These are phyloP conservation scores for Chimonanthus praecox DNA, from an alignment of 164 flowering plant genomes.

Conservation along the genomic window DNA sequence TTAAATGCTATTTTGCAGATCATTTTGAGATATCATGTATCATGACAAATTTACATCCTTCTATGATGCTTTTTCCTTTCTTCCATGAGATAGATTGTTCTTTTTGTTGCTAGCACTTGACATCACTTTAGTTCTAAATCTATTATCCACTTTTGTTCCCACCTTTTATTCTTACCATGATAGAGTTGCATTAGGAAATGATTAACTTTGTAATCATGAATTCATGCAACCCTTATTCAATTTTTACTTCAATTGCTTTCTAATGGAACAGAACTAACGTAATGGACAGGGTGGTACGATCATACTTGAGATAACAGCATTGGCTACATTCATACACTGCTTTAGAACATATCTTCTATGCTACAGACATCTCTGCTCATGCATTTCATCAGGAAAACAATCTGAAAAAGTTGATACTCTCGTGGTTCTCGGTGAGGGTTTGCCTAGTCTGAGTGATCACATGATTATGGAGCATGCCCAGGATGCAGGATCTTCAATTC, in stretches of 20 bases:
- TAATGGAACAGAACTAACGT: slow-evolving; percentile 15
- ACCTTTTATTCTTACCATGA: not conserved
- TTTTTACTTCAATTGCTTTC: slow-evolving; percentile 6
- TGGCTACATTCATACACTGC: slow-evolving; percentile 33
- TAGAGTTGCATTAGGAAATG: not conserved
- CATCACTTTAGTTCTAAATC: not conserved
- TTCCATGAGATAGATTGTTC: not conserved
- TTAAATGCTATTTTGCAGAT: not conserved
- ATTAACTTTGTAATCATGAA: not conserved
- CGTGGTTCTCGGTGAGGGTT: slow-evolving; percentile 3
- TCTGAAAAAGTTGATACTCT: slow-evolving; percentile 20
- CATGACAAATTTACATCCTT: not conserved
- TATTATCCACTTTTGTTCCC: not conserved
- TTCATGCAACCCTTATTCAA: not conserved
- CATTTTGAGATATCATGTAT: not conserved
- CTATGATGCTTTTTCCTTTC: slow-evolving; percentile 2
- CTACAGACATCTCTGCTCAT: slow-evolving; percentile 21
- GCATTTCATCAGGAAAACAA: slow-evolving; percentile 17
- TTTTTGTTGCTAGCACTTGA: not conserved
- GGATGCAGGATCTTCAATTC: slow-evolving; percentile 7
- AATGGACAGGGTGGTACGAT: slow-evolving; percentile 70
- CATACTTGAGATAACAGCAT: slow-evolving; percentile 51
- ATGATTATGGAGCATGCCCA: slow-evolving; percentile 12
- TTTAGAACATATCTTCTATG: slow-evolving; percentile 32
- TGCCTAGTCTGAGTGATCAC: slow-evolving; percentile 12